phyloP scores from a whole-genome alignment of 352 stramenopile species.

The Phytophthora tubulina region DNA sequence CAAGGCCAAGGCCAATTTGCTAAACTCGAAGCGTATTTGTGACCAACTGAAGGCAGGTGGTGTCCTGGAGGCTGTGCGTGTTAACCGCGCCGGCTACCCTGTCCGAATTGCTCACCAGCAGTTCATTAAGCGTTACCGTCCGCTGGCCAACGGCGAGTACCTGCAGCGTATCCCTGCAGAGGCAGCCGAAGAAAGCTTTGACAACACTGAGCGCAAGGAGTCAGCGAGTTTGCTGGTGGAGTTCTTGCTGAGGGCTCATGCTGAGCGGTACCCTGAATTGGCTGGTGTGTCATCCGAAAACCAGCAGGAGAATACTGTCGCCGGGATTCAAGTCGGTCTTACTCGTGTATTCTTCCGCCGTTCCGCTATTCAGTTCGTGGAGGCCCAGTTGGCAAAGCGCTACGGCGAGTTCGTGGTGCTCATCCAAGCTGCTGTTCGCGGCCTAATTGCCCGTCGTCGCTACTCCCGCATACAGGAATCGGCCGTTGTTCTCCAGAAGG shows the following conservation, averaged over 20 bases:
- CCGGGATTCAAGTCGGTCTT: constrained; percentile 82
- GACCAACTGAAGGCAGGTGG: constrained; percentile 98
- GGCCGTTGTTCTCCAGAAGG: constrained; percentile 58
- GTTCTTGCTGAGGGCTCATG: constrained; percentile 78
- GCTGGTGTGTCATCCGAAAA: constrained; percentile 44
- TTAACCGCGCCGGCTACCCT: constrained; percentile 98
- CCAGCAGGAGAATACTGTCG: constrained; percentile 55
- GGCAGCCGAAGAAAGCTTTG: constrained; percentile 59
- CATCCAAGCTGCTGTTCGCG: constrained; percentile 79
- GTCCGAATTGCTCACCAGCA: constrained; percentile 95
- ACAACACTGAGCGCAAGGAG: constrained; percentile 62
- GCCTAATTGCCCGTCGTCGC: constrained; percentile 57
- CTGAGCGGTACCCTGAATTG: constrained; percentile 70
- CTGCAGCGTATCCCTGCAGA: constrained; percentile 71
- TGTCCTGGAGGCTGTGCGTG: constrained; percentile 99
- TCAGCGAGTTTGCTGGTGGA: constrained; percentile 66
- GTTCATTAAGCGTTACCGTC: constrained; percentile 92
- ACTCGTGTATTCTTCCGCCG: constrained; percentile 88
- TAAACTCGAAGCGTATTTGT: constrained; percentile 93
- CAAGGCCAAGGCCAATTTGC: constrained; percentile 82
- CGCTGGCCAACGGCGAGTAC: constrained; percentile 75
- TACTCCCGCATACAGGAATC: constrained; percentile 63
- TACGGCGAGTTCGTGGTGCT: constrained; percentile 90
- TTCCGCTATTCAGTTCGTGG: constrained; percentile 86
- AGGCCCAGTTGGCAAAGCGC: constrained; percentile 86